Conservation (phyloP, 441 rosid species). For the Viola pubescens region DNA sequence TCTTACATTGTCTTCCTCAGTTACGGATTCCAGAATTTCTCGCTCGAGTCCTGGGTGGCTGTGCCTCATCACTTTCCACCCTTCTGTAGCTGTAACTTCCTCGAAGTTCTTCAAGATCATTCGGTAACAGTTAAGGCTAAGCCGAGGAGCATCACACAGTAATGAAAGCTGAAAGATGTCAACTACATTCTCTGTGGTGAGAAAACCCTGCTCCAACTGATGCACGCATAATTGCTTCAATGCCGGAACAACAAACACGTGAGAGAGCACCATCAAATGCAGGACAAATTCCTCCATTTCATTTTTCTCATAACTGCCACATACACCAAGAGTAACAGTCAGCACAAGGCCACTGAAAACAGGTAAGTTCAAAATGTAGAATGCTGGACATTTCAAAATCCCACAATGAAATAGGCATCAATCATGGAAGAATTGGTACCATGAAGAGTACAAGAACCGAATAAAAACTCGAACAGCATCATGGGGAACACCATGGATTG, state of each 20-base stretch:
- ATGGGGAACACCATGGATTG: slow-evolving; percentile 62
- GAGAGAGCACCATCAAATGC: slow-evolving; percentile 68
- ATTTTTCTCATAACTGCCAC: slow-evolving; percentile 55
- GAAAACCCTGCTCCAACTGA: slow-evolving; percentile 44
- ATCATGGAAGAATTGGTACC: slow-evolving; percentile 36
- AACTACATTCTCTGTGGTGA: slow-evolving; percentile 56
- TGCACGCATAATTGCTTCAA: slow-evolving; percentile 53
- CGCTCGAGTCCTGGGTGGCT: slow-evolving; percentile 73
- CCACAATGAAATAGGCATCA: neutral
- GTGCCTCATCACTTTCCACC: slow-evolving; percentile 67
- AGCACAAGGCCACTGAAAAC: slow-evolving; percentile 2
- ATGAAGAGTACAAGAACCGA: slow-evolving; percentile 71
- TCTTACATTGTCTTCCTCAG: slow-evolving; percentile 47
- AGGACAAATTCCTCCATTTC: slow-evolving; percentile 59
- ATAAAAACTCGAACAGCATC: slow-evolving; percentile 72
- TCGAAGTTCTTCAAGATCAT: slow-evolving; percentile 47
- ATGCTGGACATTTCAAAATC: neutral
- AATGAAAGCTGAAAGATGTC: slow-evolving; percentile 78
- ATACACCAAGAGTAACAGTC: slow-evolving; percentile 6
- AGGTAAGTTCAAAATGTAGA: neutral
- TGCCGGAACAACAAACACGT: slow-evolving; percentile 56
- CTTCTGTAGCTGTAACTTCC: slow-evolving; percentile 49
- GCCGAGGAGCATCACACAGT: slow-evolving; percentile 78
- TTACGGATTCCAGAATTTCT: slow-evolving; percentile 43
- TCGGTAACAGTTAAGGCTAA: slow-evolving; percentile 52